phyloP scores from a whole-genome alignment of 495 filamentous ascomycete species.

The Podospora anserina region DNA sequence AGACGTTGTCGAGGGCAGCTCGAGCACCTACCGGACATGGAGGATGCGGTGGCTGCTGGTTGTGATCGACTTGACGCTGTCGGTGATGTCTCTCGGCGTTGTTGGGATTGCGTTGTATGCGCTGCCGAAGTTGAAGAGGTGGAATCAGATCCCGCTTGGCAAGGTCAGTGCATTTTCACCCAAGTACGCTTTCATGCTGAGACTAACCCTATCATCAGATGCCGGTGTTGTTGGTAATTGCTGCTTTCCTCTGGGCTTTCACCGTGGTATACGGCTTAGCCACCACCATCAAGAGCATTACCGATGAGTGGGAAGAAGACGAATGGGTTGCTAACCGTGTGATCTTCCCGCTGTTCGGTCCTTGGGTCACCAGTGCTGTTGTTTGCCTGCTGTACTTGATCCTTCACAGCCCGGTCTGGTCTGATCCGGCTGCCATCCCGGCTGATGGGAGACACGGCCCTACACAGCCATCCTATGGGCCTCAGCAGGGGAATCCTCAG shows the following conservation, averaged over 20 bases:
- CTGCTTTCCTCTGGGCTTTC: constrained; percentile 16
- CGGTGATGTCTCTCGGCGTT: constrained; percentile 4
- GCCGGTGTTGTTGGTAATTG: constrained; percentile 6
- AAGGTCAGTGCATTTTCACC: not conserved
- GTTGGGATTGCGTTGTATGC: constrained; percentile 10
- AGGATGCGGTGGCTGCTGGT: constrained; percentile 12
- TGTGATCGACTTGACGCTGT: constrained; percentile 13
- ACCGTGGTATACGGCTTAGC: constrained; percentile 12
- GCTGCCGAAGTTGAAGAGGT: constrained; percentile 10
- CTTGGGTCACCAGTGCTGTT: constrained; percentile 9
- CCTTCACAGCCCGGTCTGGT: constrained; percentile 13
- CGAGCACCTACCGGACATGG: not conserved
- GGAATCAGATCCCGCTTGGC: not conserved
- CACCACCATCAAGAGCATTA: constrained; percentile 8
- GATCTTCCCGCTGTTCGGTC: constrained; percentile 13
- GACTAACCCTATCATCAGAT: not conserved
- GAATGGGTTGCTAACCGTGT: not conserved
- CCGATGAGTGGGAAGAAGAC: not conserved
- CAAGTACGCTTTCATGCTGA: not conserved
- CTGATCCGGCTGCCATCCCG: constrained; percentile 7
- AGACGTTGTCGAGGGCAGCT: not conserved
- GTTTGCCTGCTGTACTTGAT: constrained; percentile 13
- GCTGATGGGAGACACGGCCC: not conserved
- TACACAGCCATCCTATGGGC: not conserved
- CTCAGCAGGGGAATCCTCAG: not conserved